These are phyloP conservation scores for Dioszegia hungarica DNA, from an alignment of 768 basidiomycete genomes.

Conservation along the genomic window DNA sequence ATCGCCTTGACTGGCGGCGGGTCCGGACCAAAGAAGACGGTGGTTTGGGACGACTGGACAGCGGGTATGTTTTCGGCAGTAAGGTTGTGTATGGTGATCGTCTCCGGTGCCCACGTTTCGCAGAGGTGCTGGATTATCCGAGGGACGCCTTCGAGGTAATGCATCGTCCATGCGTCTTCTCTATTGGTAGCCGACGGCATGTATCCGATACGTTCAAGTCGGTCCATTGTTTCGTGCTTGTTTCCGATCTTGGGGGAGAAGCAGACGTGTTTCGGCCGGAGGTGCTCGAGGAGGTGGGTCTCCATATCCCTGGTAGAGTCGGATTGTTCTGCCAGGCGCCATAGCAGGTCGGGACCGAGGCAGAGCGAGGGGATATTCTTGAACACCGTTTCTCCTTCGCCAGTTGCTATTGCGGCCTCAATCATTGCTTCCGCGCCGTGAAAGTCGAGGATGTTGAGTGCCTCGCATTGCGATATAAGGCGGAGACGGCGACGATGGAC, in stretches of 20 bases:
- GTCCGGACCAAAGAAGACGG: conserved; percentile 2
- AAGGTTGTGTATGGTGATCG: conserved; percentile 11
- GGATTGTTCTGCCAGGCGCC: background rate
- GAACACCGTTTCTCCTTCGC: background rate
- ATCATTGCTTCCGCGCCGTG: background rate
- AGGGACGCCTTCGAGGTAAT: background rate
- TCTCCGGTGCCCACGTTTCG: background rate
- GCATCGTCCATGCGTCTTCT: background rate
- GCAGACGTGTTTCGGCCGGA: conserved; percentile 8
- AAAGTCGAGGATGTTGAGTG: conserved; percentile 2
- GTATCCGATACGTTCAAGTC: background rate
- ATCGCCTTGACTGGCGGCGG: background rate
- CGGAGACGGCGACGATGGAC: background rate
- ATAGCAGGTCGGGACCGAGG: conserved; percentile 1
- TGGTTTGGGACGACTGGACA: background rate
- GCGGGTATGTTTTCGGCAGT: conserved; percentile 14
- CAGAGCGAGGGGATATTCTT: background rate
- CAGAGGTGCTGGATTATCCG: background rate
- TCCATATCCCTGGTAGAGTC: background rate
- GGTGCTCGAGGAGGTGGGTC: background rate
- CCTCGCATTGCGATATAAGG: background rate
- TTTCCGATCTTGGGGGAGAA: background rate
- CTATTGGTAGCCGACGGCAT: background rate
- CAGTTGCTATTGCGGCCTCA: background rate
- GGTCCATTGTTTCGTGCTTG: background rate